A percentile compares a stretch with the other conserved stretches of the same genome.
These are phyloP conservation scores for Sarocladiaceae sp. DNA, from an alignment of 2,329 filamentous ascomycete species.

Conservation along the genomic window DNA sequence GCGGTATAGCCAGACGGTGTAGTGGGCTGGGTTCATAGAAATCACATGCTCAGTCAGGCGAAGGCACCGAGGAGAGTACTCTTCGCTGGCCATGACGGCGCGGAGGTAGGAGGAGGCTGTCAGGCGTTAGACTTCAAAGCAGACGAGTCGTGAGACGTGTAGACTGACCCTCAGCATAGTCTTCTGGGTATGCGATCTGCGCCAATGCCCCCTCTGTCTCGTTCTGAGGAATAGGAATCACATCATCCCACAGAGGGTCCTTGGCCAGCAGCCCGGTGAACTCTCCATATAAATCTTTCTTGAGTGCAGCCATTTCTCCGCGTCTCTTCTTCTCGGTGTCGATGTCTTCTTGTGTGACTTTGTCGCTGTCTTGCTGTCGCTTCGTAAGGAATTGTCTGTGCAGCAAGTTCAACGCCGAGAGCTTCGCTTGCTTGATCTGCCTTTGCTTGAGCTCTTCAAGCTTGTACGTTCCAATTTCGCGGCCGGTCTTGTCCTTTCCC, in stretches of 20 bases:
- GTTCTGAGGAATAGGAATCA: conserved; percentile 76
- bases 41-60: conserved; percentile 87
- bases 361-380: conserved; percentile 21
- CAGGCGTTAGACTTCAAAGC: not conserved
- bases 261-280: conserved; percentile 42
- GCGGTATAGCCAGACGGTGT: conserved; percentile 97
- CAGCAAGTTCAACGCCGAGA: conserved; percentile 38
- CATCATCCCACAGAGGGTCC: conserved; percentile 78
- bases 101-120: conserved; percentile 86
- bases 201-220: conserved; percentile 83
- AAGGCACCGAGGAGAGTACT: conserved; percentile 75
- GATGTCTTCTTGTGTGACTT: conserved; percentile 34
- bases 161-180: conserved; percentile 72
- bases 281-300: conserved; percentile 49
- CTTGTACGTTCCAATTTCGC: conserved; percentile 44
- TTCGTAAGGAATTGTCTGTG: conserved; percentile 40
- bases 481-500: conserved; percentile 47
- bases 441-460: conserved; percentile 41
- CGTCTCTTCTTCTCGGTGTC: conserved; percentile 43
- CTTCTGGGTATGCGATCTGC: conserved; percentile 84
- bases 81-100: conserved; percentile 85
- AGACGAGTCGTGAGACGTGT: not conserved
- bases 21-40: conserved; percentile 90
- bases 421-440: conserved; percentile 33
- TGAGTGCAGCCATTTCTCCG: conserved; percentile 46